phyloP scores from a whole-genome alignment of 2,329 filamentous ascomycete genomes.

The Cucurbitaria berberidis region DNA sequence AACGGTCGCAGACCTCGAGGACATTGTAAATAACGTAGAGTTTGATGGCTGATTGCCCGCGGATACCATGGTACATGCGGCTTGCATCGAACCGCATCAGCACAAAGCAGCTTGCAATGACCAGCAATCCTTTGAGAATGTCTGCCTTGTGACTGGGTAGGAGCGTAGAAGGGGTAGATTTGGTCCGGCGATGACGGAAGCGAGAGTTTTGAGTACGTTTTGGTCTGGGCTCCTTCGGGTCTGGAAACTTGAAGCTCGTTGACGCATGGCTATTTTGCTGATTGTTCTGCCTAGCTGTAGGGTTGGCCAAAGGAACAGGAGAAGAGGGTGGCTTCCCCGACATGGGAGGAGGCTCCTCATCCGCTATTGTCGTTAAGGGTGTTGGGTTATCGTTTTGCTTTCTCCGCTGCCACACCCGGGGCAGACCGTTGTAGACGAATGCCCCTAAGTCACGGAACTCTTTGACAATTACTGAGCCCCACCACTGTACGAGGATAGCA shows the following conservation, averaged over 20 bases:
- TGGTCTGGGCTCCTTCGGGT: slow-evolving; percentile 32
- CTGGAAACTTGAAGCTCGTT: slow-evolving; percentile 36
- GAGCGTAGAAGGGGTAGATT: slow-evolving; percentile 83
- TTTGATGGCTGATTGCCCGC: slow-evolving; percentile 95
- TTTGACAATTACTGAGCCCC: slow-evolving; percentile 72
- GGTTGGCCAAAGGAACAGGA: slow-evolving; percentile 17
- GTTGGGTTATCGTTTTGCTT: slow-evolving; percentile 50
- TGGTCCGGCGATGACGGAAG: slow-evolving; percentile 72
- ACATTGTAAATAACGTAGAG: slow-evolving; percentile 99
- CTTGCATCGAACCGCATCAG: slow-evolving; percentile 93
- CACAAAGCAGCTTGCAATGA: slow-evolving; percentile 82
- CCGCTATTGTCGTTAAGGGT: slow-evolving; percentile 32
- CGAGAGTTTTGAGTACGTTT: slow-evolving; percentile 40
- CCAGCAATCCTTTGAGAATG: slow-evolving; percentile 85
- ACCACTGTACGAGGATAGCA: slow-evolving; percentile 78
- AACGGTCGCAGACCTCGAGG: slow-evolving; percentile 86
- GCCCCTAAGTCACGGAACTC: slow-evolving; percentile 74
- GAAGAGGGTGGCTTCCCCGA: slow-evolving; percentile 37
- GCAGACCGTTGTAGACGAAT: slow-evolving; percentile 81
- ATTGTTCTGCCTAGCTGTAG: slow-evolving; percentile 31
- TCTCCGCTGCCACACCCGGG: slow-evolving; percentile 75
- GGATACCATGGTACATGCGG: slow-evolving; percentile 97
- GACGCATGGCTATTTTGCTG: slow-evolving; percentile 29
- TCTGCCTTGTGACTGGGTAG: slow-evolving; percentile 94
- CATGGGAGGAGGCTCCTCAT: slow-evolving; percentile 33